Percentiles rank a stretch among this genome's conserved stretches.
Conservation (phyloP, 2,329 filamentous ascomycete genomes). For the Colletotrichum higginsianum region DNA sequence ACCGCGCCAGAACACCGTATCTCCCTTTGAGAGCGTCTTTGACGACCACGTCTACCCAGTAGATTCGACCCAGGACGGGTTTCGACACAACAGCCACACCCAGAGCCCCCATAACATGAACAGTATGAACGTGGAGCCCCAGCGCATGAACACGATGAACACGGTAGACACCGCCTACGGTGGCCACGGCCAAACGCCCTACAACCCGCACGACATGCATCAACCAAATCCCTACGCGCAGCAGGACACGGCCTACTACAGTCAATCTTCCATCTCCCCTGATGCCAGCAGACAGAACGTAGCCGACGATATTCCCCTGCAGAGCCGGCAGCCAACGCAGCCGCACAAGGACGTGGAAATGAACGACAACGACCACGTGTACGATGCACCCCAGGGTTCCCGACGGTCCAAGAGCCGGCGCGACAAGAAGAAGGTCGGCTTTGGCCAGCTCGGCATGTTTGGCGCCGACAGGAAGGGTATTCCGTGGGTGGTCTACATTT, state of each 20-base stretch:
- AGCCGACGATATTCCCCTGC: conserved; percentile 71
- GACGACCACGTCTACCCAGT: conserved; percentile 77
- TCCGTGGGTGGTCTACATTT: conserved; percentile 86
- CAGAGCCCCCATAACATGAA: conserved; percentile 37
- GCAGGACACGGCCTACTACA: conserved; percentile 73
- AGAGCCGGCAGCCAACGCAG: conserved; percentile 56
- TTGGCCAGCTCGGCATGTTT: conserved; percentile 73
- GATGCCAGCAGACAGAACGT: conserved; percentile 50
- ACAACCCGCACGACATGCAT: conserved; percentile 18
- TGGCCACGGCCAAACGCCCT: conserved; percentile 28
- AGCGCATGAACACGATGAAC: conserved; percentile 44
- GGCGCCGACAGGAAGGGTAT: conserved; percentile 69
- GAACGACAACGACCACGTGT: conserved; percentile 71
- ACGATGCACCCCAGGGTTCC: conserved; percentile 65
- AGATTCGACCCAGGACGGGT: conserved; percentile 53
- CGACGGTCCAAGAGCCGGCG: conserved; percentile 44
- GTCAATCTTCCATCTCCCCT: conserved; percentile 57
- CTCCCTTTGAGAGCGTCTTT: conserved; percentile 77
- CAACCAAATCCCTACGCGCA: conserved; percentile 28
- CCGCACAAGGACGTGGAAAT: conserved; percentile 58
- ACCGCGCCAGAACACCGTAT: conserved; percentile 57
- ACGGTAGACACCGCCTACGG: conserved; percentile 31
- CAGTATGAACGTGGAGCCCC: conserved; percentile 45
- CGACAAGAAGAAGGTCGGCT: conserved; percentile 62
- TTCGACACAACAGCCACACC: conserved; percentile 47